Conservation (phyloP, 495 filamentous ascomycete genomes). For the Eremomyces bilateralis region DNA sequence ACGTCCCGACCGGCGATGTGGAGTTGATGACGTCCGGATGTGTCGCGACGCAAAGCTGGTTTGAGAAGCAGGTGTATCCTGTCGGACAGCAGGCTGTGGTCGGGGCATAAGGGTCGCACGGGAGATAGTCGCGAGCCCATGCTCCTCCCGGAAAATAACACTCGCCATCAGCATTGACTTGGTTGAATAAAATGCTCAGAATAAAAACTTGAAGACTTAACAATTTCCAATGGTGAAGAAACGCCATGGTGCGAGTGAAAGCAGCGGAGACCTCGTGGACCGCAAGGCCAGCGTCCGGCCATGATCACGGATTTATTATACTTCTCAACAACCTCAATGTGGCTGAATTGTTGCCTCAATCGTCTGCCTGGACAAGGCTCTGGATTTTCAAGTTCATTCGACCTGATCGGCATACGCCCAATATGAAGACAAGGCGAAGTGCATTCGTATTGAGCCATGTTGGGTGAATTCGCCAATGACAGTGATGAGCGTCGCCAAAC, state of each 20-base stretch:
- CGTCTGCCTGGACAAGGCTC: no score
- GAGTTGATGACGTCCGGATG: conserved; percentile 2
- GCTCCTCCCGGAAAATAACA: conserved; percentile 4
- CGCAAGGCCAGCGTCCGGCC: neutral
- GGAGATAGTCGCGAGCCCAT: neutral
- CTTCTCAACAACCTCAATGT: no score
- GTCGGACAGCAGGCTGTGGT: conserved; percentile 5
- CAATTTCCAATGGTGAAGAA: neutral
- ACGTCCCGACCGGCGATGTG: conserved; percentile 3
- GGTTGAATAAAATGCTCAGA: neutral
- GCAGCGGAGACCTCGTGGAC: neutral
- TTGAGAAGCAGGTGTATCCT: conserved; percentile 4
- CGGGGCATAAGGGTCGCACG: conserved; percentile 3
- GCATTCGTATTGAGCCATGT: no score
- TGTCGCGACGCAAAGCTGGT: conserved; percentile 4
- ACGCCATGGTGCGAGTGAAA: neutral
- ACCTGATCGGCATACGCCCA: no score
- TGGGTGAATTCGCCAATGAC: no score
- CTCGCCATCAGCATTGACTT: neutral
- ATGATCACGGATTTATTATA: no score
- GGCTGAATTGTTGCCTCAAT: no score
- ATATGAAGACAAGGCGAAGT: no score
- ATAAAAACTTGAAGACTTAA: neutral
- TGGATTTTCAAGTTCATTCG: no score
- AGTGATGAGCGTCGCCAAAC: no score